Evolutionary conservation across 2,329 filamentous ascomycete species (phyloP), one percentile per base, ranked within the genome.

Genomic region (Pseudocercospora ulei): DNA sequence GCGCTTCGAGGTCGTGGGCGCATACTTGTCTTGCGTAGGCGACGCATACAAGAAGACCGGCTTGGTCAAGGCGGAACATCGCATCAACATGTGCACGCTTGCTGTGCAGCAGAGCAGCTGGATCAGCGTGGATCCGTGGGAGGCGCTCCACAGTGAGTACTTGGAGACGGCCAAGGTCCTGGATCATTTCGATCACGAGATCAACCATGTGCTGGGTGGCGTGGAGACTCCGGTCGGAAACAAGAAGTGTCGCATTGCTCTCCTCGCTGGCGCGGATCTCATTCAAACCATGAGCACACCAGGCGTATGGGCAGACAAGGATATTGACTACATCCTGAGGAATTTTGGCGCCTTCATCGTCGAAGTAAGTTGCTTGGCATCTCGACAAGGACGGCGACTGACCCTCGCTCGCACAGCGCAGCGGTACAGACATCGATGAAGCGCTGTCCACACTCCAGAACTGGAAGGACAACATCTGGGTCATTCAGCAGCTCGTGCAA

Each of bases 101-200:
- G 86, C 85, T 5, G 78, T 85, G 14, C 73, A 81, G 51, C 78
- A 82, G 35, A 78, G 79, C 35, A 76, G 76, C 52, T 86, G 82
- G 78, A 69, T 92, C 44, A 85, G 85, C 30, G 82, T 90, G 29
- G 85, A 93, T 58, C 77, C 82, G 0, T 92, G 82, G 80, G 87
- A 94, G 68, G 82, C 84, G n/a, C 68, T 81, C 53, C 78, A 92
- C 64, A 75, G 79, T 55, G 72, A 82, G 50, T 96, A 94, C 59
- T 79, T 85, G 46, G 85, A 86, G 9, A 96, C 88, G 1, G 88
- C 87, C 24, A 75, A 81, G 52, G 87, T 94, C 25, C 69, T 95
- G 33, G 85, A 93, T 56, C 88, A 95, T 63, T 90, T 95, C 54
- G 78, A 92, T 50, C 67, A 88, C 57, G 85, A 95, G 60, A 83